Evolutionary conservation across 2,329 filamentous ascomycete species (phyloP), one percentile per base, ranked within the genome.

Genomic region (Pseudogymnoascus pannorum): DNA sequence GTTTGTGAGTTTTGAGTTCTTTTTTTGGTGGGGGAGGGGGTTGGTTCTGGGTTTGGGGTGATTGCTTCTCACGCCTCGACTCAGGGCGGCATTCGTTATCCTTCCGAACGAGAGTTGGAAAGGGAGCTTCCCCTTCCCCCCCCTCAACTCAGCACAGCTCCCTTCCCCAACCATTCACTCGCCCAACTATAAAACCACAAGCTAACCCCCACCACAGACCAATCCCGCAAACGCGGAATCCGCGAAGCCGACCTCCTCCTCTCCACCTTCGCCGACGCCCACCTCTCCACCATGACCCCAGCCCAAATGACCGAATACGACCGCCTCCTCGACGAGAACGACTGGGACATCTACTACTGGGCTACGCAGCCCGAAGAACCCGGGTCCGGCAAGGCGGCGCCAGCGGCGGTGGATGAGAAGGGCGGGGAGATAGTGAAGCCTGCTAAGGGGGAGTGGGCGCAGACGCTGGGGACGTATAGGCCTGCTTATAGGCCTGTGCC

Each of bases 261-360:
- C 67, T 96, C 91, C 63, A 99, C 94, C 67, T 99, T 99, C 74
- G 94, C 94, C 66, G 85, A 93, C 67, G 79, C 81, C 60, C 82
- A 95, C 75, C 86, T 99, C 20, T 78, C 81, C 44, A 78, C 77
- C 64, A 96, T 99, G 90, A 84, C 83, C 1, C 75, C 79, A 5
- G 75, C 80, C 58, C 89, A 95, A 72, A 86, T 97, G 68, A 76
- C 83, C 68, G 85, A 96, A 75, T 97, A 94, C 78, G 93, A 97
- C 74, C 79, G 82, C 26, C 95, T 99, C 79, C 86, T 99, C 61
- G 94, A 99, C 75, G 94, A 99, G 78, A 99, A 99, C 76, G 94
- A 99, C 78, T 99, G 94, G 94, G 94, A 99, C 74, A 97, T 99
- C 64, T 99, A 99, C 81, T 99, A 99, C 81, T 99, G 94, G 94